A percentile compares a stretch with the other conserved stretches of the same genome.
phyloP scores from a whole-genome alignment of 108 stramenopile genomes.

The Seminavis robusta region DNA sequence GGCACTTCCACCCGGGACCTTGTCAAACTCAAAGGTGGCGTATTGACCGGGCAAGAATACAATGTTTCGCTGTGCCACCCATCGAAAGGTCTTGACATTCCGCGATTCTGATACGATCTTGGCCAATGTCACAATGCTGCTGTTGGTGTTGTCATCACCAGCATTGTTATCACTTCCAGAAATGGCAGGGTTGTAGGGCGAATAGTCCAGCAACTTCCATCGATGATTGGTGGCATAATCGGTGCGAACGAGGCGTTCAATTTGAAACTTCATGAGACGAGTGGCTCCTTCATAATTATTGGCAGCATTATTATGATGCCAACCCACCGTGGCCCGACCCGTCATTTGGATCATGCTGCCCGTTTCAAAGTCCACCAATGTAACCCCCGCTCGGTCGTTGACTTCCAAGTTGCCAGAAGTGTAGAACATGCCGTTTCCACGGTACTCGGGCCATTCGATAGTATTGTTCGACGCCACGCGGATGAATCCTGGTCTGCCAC shows the following conservation, averaged over 20 bases:
- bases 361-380: slow-evolving; percentile 8
- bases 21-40: too few relatives aligned
- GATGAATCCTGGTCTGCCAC: slow-evolving; percentile 20
- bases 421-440: slow-evolving; percentile 18
- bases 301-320: too few relatives aligned
- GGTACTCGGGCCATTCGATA: slow-evolving; percentile 10
- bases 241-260: slow-evolving; percentile 17
- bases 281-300: slow-evolving; percentile 6
- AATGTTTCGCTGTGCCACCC: too few relatives aligned
- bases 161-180: slow-evolving; percentile 1
- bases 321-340: slow-evolving; percentile 4
- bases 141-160: too few relatives aligned
- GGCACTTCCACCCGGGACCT: too few relatives aligned
- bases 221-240: background rate
- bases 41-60: too few relatives aligned
- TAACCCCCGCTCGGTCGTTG: slow-evolving; percentile 15
- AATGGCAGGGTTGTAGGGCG: background rate
- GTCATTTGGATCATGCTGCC: slow-evolving; percentile 23
- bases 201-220: slow-evolving; percentile 19
- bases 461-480: slow-evolving; percentile 1
- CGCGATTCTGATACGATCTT: slow-evolving; percentile 5
- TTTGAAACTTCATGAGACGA: slow-evolving; percentile 4
- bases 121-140: too few relatives aligned
- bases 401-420: slow-evolving; percentile 21
- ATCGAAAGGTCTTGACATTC: slow-evolving; percentile 13